Evolutionary conservation across 306 rosid species (phyloP).

Genomic region (Macrotyloma uniflorum): DNA sequence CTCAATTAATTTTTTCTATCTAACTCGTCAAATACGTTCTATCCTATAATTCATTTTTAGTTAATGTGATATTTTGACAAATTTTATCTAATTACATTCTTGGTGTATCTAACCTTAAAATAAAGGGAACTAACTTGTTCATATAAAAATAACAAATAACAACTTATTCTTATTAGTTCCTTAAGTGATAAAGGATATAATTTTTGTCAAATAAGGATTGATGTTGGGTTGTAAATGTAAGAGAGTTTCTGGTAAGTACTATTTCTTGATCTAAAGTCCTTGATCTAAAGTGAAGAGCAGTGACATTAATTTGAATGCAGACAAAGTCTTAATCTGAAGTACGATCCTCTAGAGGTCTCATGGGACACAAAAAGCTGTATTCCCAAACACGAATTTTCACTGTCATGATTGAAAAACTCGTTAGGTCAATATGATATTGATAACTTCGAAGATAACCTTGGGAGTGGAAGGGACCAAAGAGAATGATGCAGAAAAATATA

Average conservation of each 20-base stretch:
- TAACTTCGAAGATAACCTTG: not conserved
- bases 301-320: constrained; percentile 18
- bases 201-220: not conserved
- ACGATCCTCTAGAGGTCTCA: constrained; percentile 17
- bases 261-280: not conserved
- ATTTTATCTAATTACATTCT: too few relatives aligned
- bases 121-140: too few relatives aligned
- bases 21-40: too few relatives aligned
- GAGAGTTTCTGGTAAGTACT: not conserved
- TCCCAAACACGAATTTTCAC: constrained; percentile 39
- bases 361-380: constrained; percentile 39
- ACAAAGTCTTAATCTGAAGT: constrained; percentile 43
- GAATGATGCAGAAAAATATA: too few relatives aligned
- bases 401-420: constrained; percentile 35
- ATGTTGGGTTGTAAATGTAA: not conserved
- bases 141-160: too few relatives aligned
- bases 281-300: too few relatives aligned
- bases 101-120: too few relatives aligned
- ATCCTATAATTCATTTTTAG: too few relatives aligned
- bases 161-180: too few relatives aligned
- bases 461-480: not conserved
- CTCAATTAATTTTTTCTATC: too few relatives aligned
- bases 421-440: constrained; percentile 18
- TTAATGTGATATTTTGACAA: too few relatives aligned
- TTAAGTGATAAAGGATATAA: not conserved